These are phyloP conservation scores for Fusarium euwallaceae DNA, from an alignment of 2,329 filamentous ascomycete genomes.

Conservation along the genomic window DNA sequence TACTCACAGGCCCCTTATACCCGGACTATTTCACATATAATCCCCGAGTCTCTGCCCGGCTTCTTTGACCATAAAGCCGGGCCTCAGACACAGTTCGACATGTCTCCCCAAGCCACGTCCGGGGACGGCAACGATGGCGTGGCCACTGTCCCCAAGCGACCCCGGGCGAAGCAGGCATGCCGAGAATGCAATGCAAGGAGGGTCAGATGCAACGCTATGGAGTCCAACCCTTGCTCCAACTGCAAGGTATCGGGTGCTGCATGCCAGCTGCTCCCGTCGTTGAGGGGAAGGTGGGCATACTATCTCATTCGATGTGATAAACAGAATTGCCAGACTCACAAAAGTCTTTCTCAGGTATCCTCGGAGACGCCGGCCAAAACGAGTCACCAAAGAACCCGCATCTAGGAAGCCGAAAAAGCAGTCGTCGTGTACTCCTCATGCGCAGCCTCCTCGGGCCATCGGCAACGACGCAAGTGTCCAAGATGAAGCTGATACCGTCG, in stretches of 20 bases:
- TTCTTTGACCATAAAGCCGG: background rate
- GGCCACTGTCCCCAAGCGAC: constrained; percentile 49
- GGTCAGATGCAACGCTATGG: constrained; percentile 53
- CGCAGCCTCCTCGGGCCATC: background rate
- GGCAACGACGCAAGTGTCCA: background rate
- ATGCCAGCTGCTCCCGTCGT: constrained; percentile 52
- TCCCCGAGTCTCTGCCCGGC: background rate
- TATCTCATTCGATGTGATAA: background rate
- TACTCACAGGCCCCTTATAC: background rate
- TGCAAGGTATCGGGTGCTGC: constrained; percentile 43
- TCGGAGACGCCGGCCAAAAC: constrained; percentile 34
- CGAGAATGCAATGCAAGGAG: constrained; percentile 52
- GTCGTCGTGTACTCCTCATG: background rate
- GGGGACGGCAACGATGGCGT: background rate
- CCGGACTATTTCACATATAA: background rate
- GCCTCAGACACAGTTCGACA: background rate
- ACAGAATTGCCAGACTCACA: background rate
- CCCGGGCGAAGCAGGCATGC: constrained; percentile 53
- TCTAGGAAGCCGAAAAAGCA: background rate
- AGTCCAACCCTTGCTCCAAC: constrained; percentile 51
- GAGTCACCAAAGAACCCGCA: background rate
- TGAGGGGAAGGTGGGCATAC: constrained; percentile 48
- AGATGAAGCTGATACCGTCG: background rate
- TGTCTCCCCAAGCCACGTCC: background rate
- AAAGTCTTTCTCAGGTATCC: constrained; percentile 40